Base-by-base conservation (phyloP, 139 green algal species). In the Trebouxia sp. region DNA sequence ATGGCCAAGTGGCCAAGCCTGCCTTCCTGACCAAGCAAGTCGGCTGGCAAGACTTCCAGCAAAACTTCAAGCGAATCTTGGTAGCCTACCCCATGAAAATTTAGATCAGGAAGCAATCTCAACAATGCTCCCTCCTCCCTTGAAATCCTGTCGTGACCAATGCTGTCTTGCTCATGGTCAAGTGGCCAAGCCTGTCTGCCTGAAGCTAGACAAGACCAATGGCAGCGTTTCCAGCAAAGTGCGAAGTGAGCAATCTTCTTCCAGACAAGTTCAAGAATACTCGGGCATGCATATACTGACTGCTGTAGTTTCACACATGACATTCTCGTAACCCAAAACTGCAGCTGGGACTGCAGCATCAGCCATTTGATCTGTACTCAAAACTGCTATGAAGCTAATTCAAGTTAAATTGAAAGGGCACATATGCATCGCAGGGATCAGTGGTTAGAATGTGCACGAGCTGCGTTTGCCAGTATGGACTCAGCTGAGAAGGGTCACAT, bases 391-490 rank as follows among this genome's bases (percentile, higher is more conserved):
- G 50, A 58, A 58, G 4, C 26, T 58, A 22, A 22, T 22, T 58
- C 50, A 5, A 22, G 50, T 58, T 17, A 10, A 17, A 17, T 28
- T 6, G 20, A 17, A 58, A 58, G 50, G 50, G 20, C 5, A 28
- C 50, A 22, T 22, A 58, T 22, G 20, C 48, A 48, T 1, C 65
- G 43, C 89, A 89, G 88, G 72, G 91, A 95, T 6, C 83, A 93
- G 81, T 97, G 92, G 91, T 80, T 97, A 75, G 78, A 85, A 65
- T 90, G 87, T 70, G 88, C 93, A 12, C 81, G 83, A 14, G 83
- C 82, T 28, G 89, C 91, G 0, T 97, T 97, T 75, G 78, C 84
- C n/a, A 88, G 75, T 5, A 78, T 97, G 72, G 94, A 93, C 55
- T 39, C 75, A 42, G 76, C n/a, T n/a, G 35, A 37, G 5, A 56